A percentile compares a stretch with the other conserved stretches of the same genome.
phyloP scores from a whole-genome alignment of 257 asterid genomes.

The Knoxia roxburghii region DNA sequence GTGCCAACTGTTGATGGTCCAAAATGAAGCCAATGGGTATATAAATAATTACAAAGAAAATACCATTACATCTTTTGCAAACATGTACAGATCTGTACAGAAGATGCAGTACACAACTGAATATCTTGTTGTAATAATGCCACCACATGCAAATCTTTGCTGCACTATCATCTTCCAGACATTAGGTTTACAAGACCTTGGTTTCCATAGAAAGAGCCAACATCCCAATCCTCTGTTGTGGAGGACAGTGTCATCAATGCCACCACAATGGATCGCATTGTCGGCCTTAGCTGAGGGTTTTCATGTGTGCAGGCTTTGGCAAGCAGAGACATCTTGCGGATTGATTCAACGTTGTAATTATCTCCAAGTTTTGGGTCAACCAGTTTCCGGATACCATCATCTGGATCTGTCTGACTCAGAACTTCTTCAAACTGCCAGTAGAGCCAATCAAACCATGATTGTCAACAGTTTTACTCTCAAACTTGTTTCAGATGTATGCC shows the following conservation, averaged over 20 bases:
- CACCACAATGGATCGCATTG: constrained; percentile 85
- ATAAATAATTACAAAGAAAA: not conserved
- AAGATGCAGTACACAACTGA: not conserved
- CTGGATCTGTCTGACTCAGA: constrained; percentile 50
- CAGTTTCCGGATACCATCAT: constrained; percentile 45
- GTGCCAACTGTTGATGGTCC: too few species aligned
- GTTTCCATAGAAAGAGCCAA: constrained; percentile 69
- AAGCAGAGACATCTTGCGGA: constrained; percentile 77
- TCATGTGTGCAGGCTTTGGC: constrained; percentile 89
- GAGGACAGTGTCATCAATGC: constrained; percentile 89
- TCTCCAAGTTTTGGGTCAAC: constrained; percentile 81
- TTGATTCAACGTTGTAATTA: constrained; percentile 61
- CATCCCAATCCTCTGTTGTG: constrained; percentile 85
- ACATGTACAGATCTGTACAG: constrained; percentile 16
- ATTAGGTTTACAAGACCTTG: constrained; percentile 59
- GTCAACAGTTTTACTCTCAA: too few species aligned
- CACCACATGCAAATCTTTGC: too few species aligned
- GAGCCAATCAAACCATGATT: constrained; percentile 4
- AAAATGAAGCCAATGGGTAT: not conserved
- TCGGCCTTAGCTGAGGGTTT: constrained; percentile 76
- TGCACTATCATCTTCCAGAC: constrained; percentile 82
- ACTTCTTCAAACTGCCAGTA: constrained; percentile 72
- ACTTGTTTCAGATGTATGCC: too few species aligned
- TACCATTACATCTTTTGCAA: not conserved
- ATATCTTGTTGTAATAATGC: too few species aligned